Conservation (phyloP, 495 filamentous ascomycete species). For the Physcia stellaris region DNA sequence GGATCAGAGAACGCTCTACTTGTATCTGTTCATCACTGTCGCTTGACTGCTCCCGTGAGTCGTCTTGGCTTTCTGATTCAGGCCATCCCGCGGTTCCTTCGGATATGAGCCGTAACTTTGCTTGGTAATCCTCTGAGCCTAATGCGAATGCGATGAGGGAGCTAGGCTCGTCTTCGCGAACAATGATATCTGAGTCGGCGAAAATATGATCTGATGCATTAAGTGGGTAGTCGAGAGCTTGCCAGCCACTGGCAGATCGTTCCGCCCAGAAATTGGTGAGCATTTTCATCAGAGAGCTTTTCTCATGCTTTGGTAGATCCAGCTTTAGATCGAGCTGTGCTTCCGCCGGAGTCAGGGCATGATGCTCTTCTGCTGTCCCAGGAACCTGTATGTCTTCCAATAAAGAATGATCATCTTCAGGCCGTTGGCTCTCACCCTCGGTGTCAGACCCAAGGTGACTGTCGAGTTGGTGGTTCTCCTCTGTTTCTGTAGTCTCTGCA, state of each 20-base stretch:
- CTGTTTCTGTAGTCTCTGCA: constrained; percentile 33
- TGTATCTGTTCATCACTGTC: constrained; percentile 35
- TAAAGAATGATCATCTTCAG: constrained; percentile 53
- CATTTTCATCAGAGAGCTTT: constrained; percentile 84
- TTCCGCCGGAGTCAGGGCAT: constrained; percentile 43
- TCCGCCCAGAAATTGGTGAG: constrained; percentile 97
- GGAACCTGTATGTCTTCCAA: constrained; percentile 54
- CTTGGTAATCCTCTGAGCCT: constrained; percentile 69
- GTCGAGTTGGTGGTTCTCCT: constrained; percentile 32
- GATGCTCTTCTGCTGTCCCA: constrained; percentile 48
- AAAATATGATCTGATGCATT: constrained; percentile 85
- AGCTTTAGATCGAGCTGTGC: constrained; percentile 44
- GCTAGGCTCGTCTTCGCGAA: constrained; percentile 93
- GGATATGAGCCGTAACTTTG: constrained; percentile 62
- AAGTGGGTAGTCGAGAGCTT: constrained; percentile 85
- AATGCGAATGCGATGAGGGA: constrained; percentile 90
- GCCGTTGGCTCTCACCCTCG: constrained; percentile 47
- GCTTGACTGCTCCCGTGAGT: constrained; percentile 10
- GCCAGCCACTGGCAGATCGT: constrained; percentile 89
- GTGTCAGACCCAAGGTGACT: constrained; percentile 49
- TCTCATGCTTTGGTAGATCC: constrained; percentile 81
- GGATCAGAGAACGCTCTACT: constrained; percentile 63
- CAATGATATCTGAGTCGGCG: constrained; percentile 93
- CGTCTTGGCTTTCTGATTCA: constrained; percentile 12
- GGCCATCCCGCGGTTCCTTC: constrained; percentile 33